These are phyloP conservation scores for Fusarium torreyae DNA, from an alignment of 2,329 filamentous ascomycete genomes.

Conservation along the genomic window DNA sequence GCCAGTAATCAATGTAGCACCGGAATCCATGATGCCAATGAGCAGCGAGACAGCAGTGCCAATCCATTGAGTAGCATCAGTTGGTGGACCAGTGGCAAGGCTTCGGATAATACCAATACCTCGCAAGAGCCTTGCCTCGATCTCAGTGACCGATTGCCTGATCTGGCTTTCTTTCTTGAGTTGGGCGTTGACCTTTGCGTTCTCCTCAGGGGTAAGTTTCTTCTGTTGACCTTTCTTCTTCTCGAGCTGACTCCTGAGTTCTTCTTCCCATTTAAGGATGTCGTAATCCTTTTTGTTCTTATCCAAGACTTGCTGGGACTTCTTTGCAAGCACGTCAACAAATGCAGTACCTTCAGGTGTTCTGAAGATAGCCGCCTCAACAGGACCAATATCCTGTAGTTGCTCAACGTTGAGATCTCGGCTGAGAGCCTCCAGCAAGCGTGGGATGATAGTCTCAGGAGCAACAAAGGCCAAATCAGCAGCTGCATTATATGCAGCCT, in stretches of 20 bases:
- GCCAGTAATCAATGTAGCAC: constrained; percentile 85
- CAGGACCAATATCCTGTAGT: constrained; percentile 81
- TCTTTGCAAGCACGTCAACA: constrained; percentile 91
- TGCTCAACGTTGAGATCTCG: constrained; percentile 80
- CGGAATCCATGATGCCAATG: constrained; percentile 81
- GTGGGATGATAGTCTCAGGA: constrained; percentile 83
- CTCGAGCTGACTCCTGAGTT: constrained; percentile 88
- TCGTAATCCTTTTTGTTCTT: constrained; percentile 97
- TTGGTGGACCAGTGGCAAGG: constrained; percentile 89
- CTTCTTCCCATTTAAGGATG: constrained; percentile 96
- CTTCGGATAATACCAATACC: constrained; percentile 89
- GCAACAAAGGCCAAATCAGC: constrained; percentile 95
- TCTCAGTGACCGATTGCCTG: constrained; percentile 76
- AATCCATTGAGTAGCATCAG: constrained; percentile 90
- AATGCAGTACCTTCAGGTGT: constrained; percentile 91
- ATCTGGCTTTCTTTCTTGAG: constrained; percentile 88
- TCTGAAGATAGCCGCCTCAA: constrained; percentile 93
- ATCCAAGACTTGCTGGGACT: constrained; percentile 77
- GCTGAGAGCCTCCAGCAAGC: constrained; percentile 80
- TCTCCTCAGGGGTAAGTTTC: constrained; percentile 92
- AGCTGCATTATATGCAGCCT: constrained; percentile 85
- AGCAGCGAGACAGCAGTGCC: constrained; percentile 83
- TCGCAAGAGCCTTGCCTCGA: constrained; percentile 81
- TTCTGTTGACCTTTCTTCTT: constrained; percentile 92
- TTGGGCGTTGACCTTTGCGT: constrained; percentile 90